Conservation (phyloP, 495 filamentous ascomycete species). For the Tuber magnatum region DNA sequence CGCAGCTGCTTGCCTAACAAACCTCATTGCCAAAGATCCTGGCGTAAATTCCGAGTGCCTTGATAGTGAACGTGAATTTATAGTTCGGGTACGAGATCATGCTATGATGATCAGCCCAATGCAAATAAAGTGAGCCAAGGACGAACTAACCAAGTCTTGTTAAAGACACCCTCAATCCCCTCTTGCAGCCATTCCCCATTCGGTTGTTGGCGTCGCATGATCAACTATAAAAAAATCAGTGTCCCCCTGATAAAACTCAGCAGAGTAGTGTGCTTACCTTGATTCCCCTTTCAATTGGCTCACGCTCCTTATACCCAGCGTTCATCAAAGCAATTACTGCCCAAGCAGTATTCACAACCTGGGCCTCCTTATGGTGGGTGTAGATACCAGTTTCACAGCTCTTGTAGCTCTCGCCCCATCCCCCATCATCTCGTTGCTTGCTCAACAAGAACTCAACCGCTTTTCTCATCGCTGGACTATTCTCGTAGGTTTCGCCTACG, state of each 20-base stretch:
- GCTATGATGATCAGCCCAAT: constrained; percentile 42
- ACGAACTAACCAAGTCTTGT: constrained; percentile 75
- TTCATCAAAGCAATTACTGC: constrained; percentile 76
- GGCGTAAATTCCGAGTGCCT: constrained; percentile 83
- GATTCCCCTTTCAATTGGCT: constrained; percentile 65
- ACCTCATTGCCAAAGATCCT: constrained; percentile 57
- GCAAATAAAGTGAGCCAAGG: constrained; percentile 5
- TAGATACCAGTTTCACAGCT: constrained; percentile 60
- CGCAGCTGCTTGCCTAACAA: neutral
- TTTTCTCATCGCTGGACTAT: constrained; percentile 58
- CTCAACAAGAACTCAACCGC: constrained; percentile 80
- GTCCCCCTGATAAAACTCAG: neutral
- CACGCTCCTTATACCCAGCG: constrained; percentile 69
- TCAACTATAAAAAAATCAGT: constrained; percentile 44
- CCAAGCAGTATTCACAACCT: constrained; percentile 93
- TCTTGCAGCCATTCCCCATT: constrained; percentile 96
- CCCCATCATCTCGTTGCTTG: constrained; percentile 78
- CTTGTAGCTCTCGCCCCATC: constrained; percentile 93
- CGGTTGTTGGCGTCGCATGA: constrained; percentile 73
- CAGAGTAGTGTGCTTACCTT: constrained; percentile 37
- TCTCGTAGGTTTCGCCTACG: constrained; percentile 72
- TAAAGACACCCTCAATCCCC: constrained; percentile 95
- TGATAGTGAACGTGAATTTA: constrained; percentile 93
- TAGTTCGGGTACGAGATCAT: constrained; percentile 99
- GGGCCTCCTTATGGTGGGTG: constrained; percentile 56